A percentile compares a stretch with the other conserved stretches of the same genome.
phyloP scores from a whole-genome alignment of 2,329 filamentous ascomycete species.

The Taxawa tesnikishii region DNA sequence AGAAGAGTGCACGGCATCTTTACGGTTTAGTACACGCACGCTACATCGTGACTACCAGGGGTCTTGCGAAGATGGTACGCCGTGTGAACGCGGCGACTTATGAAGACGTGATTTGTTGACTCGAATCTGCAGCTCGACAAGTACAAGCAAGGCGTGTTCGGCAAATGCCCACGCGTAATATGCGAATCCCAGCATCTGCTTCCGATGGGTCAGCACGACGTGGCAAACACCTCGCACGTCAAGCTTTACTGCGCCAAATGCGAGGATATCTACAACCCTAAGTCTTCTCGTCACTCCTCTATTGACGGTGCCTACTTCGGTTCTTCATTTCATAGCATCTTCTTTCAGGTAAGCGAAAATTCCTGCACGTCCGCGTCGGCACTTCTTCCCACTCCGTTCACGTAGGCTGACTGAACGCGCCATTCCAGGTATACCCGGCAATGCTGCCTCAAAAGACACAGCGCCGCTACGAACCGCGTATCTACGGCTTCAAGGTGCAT shows the following conservation, averaged over 20 bases:
- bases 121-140: constrained; percentile 78
- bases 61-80: constrained; percentile 87
- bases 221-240: constrained; percentile 76
- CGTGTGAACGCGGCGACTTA: no score
- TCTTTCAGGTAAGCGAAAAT: no score
- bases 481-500: constrained; percentile 95
- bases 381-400: no score
- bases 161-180: constrained; percentile 92
- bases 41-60: constrained; percentile 92
- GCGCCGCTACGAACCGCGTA: constrained; percentile 75
- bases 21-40: constrained; percentile 93
- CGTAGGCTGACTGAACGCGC: no score
- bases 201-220: constrained; percentile 86
- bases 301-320: constrained; percentile 99
- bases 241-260: constrained; percentile 96
- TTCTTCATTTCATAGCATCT: constrained; percentile 95
- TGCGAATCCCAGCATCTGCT: constrained; percentile 88
- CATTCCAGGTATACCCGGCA: constrained; percentile 92
- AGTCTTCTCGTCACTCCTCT: constrained; percentile 85
- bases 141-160: constrained; percentile 96
- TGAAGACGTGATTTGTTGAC: no score
- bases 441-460: constrained; percentile 77
- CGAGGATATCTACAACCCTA: constrained; percentile 98
- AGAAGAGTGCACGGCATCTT: constrained; percentile 89
- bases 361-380: no score